These are phyloP conservation scores for Zychaea mexicana DNA, from an alignment of 371 early-diverging fungal genomes.

Conservation along the genomic window DNA sequence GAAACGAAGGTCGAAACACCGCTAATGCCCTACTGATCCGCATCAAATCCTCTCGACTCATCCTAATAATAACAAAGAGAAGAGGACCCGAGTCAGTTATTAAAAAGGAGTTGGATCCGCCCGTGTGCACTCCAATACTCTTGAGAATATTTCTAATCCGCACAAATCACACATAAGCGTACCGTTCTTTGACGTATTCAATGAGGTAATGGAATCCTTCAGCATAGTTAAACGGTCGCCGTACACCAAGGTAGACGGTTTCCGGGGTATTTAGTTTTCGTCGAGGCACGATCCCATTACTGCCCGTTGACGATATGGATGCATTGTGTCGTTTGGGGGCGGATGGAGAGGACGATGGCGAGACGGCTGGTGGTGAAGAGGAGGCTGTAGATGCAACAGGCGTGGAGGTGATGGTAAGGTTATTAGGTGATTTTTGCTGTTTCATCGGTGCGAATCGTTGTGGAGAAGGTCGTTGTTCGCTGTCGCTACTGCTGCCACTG, in stretches of 20 bases:
- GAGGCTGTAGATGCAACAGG: background rate
- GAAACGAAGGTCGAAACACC: conserved; percentile 89
- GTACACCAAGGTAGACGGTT: conserved; percentile 19
- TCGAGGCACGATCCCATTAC: conserved; percentile 4
- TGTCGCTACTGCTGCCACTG: conserved; percentile 5
- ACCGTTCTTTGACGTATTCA: conserved; percentile 76
- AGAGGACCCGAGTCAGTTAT: background rate
- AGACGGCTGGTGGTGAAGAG: background rate
- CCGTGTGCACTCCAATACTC: no score
- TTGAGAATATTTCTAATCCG: no score
- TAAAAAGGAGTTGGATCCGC: no score
- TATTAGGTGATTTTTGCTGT: conserved; percentile 1
- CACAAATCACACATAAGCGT: conserved; percentile 11
- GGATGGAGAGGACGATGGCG: conserved; percentile 8
- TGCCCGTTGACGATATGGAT: conserved; percentile 5
- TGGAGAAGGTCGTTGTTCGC: background rate
- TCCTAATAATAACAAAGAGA: conserved; percentile 45
- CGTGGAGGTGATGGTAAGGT: background rate
- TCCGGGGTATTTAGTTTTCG: conserved; percentile 19
- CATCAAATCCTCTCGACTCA: conserved; percentile 85
- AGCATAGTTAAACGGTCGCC: conserved; percentile 79
- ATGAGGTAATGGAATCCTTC: conserved; percentile 89
- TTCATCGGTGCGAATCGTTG: conserved; percentile 1
- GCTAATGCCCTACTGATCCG: conserved; percentile 86
- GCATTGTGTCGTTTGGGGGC: background rate